Conservation (phyloP, 1,284 basidiomycete species). For the Ustilago shanxiensis region DNA sequence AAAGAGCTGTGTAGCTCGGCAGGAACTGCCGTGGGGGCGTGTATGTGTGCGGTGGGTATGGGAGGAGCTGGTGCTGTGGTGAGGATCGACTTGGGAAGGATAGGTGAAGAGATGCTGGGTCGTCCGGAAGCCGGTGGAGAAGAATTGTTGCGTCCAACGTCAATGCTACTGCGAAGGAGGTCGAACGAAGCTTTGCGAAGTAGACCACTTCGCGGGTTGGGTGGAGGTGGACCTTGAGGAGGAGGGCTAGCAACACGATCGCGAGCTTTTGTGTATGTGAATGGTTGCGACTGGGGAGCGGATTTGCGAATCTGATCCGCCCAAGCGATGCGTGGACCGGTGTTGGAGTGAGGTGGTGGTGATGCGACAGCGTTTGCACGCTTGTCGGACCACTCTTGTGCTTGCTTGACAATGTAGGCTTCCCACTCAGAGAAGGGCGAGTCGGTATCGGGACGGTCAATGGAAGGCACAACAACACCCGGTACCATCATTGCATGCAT, state of each 20-base stretch:
- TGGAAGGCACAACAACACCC: constrained; percentile 23
- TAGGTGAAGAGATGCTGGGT: constrained; percentile 37
- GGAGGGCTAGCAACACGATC: constrained; percentile 34
- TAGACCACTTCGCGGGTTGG: constrained; percentile 15
- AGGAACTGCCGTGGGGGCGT: not conserved
- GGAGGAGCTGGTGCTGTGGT: constrained; percentile 11
- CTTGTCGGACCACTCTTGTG: constrained; percentile 35
- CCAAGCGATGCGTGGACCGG: constrained; percentile 34
- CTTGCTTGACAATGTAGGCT: constrained; percentile 45
- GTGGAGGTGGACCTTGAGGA: constrained; percentile 21
- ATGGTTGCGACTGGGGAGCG: constrained; percentile 25
- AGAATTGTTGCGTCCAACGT: constrained; percentile 1
- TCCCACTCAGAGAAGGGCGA: constrained; percentile 48
- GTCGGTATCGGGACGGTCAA: constrained; percentile 21
- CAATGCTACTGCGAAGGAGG: constrained; percentile 17
- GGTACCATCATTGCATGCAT: constrained; percentile 51
- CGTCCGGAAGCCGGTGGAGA: constrained; percentile 12
- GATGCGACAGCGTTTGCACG: constrained; percentile 15
- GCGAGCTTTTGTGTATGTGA: constrained; percentile 37
- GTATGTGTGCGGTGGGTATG: not conserved
- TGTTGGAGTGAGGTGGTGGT: constrained; percentile 9
- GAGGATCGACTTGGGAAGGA: constrained; percentile 26
- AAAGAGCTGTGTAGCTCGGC: not conserved
- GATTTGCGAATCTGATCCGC: constrained; percentile 41
- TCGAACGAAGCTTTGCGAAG: constrained; percentile 37